Percentiles rank a stretch among this genome's conserved stretches.
phyloP scores from a whole-genome alignment of 345 rosid species.

The Heritiera fomes region DNA sequence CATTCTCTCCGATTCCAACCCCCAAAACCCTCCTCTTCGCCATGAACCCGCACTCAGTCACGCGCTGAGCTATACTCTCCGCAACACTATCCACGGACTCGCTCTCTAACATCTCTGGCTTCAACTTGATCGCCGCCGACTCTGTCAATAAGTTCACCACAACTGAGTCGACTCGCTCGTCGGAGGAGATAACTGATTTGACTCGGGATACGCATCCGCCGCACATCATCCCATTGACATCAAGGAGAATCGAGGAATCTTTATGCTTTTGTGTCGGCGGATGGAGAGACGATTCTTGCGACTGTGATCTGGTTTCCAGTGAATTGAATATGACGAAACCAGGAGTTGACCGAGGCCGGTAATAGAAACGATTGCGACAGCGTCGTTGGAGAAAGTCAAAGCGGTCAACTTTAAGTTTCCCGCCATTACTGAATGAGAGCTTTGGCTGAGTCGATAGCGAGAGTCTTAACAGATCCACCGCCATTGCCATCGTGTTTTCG shows the following conservation, averaged over 20 bases:
- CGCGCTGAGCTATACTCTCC: conserved; percentile 64
- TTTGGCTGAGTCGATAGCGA: conserved; percentile 38
- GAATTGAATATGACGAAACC: conserved; percentile 42
- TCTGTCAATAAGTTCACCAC: conserved; percentile 91
- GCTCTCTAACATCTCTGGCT: conserved; percentile 35
- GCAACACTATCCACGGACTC: conserved; percentile 40
- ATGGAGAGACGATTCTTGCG: conserved; percentile 26
- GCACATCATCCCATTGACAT: conserved; percentile 92
- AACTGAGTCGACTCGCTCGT: conserved; percentile 78
- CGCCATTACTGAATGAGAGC: conserved; percentile 25
- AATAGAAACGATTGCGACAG: conserved; percentile 17
- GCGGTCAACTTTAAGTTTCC: conserved; percentile 12
- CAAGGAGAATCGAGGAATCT: conserved; percentile 61
- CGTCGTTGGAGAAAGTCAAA: conserved; percentile 30
- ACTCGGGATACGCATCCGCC: conserved; percentile 88
- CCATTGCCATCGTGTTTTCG: conserved; percentile 33
- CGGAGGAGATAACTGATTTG: conserved; percentile 67
- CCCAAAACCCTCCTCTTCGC: conserved; percentile 77
- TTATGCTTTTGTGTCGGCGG: conserved; percentile 16
- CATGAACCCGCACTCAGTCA: conserved; percentile 85
- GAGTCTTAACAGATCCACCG: conserved; percentile 45
- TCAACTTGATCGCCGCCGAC: conserved; percentile 77
- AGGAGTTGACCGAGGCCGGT: conserved; percentile 26
- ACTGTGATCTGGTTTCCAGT: conserved; percentile 46
- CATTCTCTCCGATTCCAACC: conserved; percentile 72